Conservation (phyloP, 495 filamentous ascomycete genomes). For the Penicillium lividum region DNA sequence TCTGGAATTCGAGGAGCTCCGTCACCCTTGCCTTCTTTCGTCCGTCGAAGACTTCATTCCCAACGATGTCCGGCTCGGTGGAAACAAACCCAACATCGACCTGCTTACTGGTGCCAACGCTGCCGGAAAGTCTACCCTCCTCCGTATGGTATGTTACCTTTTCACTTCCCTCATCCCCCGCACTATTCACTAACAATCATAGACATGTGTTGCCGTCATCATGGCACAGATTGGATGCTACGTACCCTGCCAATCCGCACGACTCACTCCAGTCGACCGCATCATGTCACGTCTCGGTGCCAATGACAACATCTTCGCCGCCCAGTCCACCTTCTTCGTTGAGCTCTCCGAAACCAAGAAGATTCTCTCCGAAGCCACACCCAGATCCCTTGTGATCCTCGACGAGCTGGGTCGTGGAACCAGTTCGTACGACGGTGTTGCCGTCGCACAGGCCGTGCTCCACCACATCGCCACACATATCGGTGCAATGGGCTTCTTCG, state of each 20-base stretch:
- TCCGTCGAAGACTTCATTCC: slow-evolving; percentile 94
- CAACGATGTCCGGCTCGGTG: slow-evolving; percentile 89
- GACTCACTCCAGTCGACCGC: slow-evolving; percentile 88
- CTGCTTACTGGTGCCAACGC: slow-evolving; percentile 96
- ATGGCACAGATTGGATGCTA: slow-evolving; percentile 99
- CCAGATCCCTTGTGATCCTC: slow-evolving; percentile 92
- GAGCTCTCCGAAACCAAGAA: slow-evolving; percentile 98
- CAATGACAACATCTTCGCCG: slow-evolving; percentile 98
- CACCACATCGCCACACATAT: slow-evolving; percentile 93
- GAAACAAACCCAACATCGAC: slow-evolving; percentile 76
- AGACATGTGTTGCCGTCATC: slow-evolving; percentile 93
- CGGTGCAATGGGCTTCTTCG: slow-evolving; percentile 94
- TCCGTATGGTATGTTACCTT: slow-evolving; percentile 75
- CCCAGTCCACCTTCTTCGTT: slow-evolving; percentile 98
- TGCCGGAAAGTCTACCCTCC: slow-evolving; percentile 96
- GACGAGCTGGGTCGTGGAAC: slow-evolving; percentile 97
- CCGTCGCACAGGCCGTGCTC: slow-evolving; percentile 93
- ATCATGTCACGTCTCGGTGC: slow-evolving; percentile 99
- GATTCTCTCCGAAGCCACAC: slow-evolving; percentile 93
- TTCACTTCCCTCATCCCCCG: background rate
- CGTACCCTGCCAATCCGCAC: slow-evolving; percentile 79
- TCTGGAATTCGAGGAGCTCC: slow-evolving; percentile 86
- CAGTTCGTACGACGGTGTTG: slow-evolving; percentile 91
- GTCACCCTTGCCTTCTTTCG: slow-evolving; percentile 90
- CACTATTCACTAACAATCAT: slow-evolving; percentile 15